phyloP scores from a whole-genome alignment of 208 protist genomes.

The Histomonas meleagridis region DNA sequence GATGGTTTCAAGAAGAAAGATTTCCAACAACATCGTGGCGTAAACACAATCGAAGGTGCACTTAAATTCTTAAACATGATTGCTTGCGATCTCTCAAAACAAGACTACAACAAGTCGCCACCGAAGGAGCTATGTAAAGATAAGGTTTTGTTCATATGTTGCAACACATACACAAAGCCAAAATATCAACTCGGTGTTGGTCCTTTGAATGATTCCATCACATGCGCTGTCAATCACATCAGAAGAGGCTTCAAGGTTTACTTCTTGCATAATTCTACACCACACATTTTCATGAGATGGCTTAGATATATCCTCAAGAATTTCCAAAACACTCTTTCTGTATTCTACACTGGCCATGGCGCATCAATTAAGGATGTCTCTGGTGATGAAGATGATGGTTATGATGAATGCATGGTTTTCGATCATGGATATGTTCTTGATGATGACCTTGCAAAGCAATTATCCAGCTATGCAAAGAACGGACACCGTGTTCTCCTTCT shows the following conservation, averaged over 20 bases:
- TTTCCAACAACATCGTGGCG: neutral
- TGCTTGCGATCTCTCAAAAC: too few species aligned
- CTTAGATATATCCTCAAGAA: neutral
- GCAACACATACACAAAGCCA: neutral
- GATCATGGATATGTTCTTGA: neutral
- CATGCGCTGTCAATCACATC: too few species aligned
- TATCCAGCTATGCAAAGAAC: neutral
- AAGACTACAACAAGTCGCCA: too few species aligned
- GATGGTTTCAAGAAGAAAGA: neutral
- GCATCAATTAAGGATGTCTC: neutral
- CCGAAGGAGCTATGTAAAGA: too few species aligned
- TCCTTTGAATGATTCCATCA: neutral
- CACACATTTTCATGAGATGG: neutral
- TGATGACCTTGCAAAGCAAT: neutral
- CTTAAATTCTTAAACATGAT: neutral
- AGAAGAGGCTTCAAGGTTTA: neutral
- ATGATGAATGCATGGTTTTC: neutral
- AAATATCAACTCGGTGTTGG: neutral
- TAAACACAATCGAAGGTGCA: neutral
- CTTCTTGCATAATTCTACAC: neutral
- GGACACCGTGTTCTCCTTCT: neutral
- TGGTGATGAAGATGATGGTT: slow-evolving; percentile 26
- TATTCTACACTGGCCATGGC: slow-evolving; percentile 9
- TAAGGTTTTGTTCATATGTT: neutral
- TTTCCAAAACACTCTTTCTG: neutral